phyloP scores from a whole-genome alignment of 371 early-diverging fungal species.

The Umbelopsis sp. region DNA sequence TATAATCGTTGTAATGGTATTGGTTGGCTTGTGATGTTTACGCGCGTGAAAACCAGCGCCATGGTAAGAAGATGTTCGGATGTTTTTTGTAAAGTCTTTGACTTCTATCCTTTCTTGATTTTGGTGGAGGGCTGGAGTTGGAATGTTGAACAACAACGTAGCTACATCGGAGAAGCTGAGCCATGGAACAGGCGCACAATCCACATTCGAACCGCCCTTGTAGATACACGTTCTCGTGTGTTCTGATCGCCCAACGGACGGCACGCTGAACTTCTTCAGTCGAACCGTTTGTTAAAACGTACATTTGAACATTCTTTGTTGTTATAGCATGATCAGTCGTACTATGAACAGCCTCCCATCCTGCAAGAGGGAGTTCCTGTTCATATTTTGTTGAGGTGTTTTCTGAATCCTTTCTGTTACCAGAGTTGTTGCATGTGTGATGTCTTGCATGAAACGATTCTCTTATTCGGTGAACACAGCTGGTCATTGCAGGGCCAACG shows the following conservation, averaged over 20 bases:
- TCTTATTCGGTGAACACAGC: not conserved
- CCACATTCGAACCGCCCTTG: conserved; percentile 6
- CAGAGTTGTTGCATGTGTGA: no score
- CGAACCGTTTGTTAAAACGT: not conserved
- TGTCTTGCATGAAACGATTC: not conserved
- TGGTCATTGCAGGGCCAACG: not conserved
- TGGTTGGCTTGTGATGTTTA: no score
- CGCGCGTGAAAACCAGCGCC: not conserved
- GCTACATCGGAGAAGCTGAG: not conserved
- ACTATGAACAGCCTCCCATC: not conserved
- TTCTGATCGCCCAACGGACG: not conserved
- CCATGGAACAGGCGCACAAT: conserved; percentile 2
- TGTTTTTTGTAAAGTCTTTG: not conserved
- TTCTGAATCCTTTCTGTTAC: not conserved
- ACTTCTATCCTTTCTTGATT: not conserved
- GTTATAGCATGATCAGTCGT: not conserved
- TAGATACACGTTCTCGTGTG: conserved; percentile 4
- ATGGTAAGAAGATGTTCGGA: not conserved
- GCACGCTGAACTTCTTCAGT: not conserved
- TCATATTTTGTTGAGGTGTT: not conserved
- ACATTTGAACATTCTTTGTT: not conserved
- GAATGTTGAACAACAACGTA: not conserved
- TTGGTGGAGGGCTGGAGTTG: not conserved
- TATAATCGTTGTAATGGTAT: not conserved
- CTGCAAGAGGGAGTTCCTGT: not conserved